Evolutionary conservation across 129 eudicot species (phyloP), one percentile per base, ranked within the genome.

Genomic region (Flaveria ramosissima): DNA sequence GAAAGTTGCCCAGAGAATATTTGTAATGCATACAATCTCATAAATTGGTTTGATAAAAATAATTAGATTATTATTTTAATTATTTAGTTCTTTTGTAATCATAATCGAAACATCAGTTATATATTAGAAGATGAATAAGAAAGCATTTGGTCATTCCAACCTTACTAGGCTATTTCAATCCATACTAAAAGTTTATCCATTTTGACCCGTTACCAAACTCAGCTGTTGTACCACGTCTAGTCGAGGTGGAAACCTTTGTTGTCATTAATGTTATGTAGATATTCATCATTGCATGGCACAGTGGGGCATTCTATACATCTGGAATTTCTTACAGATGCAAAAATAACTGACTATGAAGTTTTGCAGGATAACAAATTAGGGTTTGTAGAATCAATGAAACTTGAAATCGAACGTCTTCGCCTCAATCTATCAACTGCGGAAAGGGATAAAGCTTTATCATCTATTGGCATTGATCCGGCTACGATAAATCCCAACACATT

Each of bases 401-500:
- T 92, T 43, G 98, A 92, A 78, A 85, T 90, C 68, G 95, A 92
- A 82, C 96, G 98, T 15, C 82, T 90, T 73, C 89, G 83, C 39
- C 79, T 86, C 70, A 80, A 88, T 78, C 78, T 92, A 21, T 92
- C 98, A 67, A 90, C 96, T 65, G 85, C 92, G 55, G 96, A 85
- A 70, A 86, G 98, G 76, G 94, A 92, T 76, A 85, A 88, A 84
- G 96, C 98, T 70, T 78, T 92, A 76, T 79, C 88, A 53, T 82
- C 98, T 13, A 74, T 85, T 60, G 92, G 96, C 78, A 89, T 84
- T 55, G 96, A 92, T 90, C 98, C 98, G 46, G 91, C 90, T 59
- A 85, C 84, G 47, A 78, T 92, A 78, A 88, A 92, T 74, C 98
- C 98, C 10, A 90, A 92, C 69, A 15, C 73, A 47, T 76, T 92